Conservation (phyloP, 192 early-diverging fungal genomes). For the Irineochytrium annulatum region DNA sequence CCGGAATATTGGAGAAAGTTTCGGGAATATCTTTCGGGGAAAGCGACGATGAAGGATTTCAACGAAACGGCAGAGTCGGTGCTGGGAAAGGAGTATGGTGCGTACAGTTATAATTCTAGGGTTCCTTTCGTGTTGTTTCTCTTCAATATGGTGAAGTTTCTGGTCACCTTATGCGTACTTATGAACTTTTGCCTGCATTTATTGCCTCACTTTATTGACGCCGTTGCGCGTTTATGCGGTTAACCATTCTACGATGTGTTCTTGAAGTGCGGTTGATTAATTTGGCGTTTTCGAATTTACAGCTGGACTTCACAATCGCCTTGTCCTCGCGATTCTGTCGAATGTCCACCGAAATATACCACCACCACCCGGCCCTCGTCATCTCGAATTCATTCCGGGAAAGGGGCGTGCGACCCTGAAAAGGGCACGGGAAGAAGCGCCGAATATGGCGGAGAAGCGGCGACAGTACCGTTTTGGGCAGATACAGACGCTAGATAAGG, state of each 20-base stretch:
- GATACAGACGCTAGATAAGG: constrained; percentile 3
- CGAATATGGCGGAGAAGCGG: not conserved
- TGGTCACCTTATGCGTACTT: too few relatives aligned
- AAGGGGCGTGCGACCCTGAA: not conserved
- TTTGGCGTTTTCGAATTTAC: too few relatives aligned
- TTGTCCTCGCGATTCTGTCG: constrained; percentile 38
- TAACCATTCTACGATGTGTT: too few relatives aligned
- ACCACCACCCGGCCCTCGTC: not conserved
- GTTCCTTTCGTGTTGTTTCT: not conserved
- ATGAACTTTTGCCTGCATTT: too few relatives aligned
- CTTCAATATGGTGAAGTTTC: not conserved
- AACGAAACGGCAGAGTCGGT: constrained; percentile 8
- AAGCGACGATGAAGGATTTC: constrained; percentile 19
- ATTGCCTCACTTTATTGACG: too few relatives aligned
- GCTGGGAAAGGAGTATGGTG: constrained; percentile 22
- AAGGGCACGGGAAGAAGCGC: not conserved
- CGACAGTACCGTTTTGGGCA: not conserved
- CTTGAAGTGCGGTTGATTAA: too few relatives aligned
- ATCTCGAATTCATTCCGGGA: not conserved
- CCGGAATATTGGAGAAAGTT: constrained; percentile 38
- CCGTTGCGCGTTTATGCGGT: too few relatives aligned
- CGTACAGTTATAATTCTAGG: not conserved
- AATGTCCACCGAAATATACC: constrained; percentile 21
- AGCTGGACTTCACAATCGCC: constrained; percentile 31
- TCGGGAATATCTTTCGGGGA: constrained; percentile 30